Evolutionary conservation across 352 stramenopile species (phyloP).

Genomic region (Stramenopiles sp.): DNA sequence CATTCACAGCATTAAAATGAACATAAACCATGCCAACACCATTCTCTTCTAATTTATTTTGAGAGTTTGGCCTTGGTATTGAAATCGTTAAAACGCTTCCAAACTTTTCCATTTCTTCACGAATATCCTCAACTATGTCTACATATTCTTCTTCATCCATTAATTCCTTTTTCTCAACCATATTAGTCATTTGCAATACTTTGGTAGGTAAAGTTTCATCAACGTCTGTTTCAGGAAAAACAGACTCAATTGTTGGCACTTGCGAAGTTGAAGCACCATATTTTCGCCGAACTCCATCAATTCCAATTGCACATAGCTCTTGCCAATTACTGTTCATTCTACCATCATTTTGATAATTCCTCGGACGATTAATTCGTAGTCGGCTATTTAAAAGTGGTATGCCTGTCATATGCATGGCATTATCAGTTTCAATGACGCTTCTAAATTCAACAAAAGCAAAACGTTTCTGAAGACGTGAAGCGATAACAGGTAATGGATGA

Average conservation of each 20-base stretch:
- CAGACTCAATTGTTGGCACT: too few species aligned
- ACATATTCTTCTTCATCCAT: slow-evolving; percentile 62
- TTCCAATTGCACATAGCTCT: too few species aligned
- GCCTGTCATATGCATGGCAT: slow-evolving; percentile 72
- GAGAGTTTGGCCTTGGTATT: slow-evolving; percentile 11
- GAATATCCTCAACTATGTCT: slow-evolving; percentile 76
- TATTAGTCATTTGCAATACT: slow-evolving; percentile 80
- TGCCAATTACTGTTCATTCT: too few species aligned
- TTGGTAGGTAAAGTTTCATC: too few species aligned
- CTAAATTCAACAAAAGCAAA: slow-evolving; percentile 91
- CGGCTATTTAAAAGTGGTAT: slow-evolving; percentile 60
- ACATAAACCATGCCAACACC: slow-evolving; percentile 5
- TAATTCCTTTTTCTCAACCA: slow-evolving; percentile 80
- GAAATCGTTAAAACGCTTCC: slow-evolving; percentile 25
- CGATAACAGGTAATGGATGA: too few species aligned
- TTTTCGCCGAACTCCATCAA: too few species aligned
- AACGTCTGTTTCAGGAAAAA: too few species aligned
- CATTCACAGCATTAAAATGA: background rate
- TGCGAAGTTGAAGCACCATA: too few species aligned
- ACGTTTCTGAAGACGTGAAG: too few species aligned
- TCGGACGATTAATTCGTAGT: slow-evolving; percentile 76
- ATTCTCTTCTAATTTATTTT: too few species aligned
- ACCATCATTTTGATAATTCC: too few species aligned
- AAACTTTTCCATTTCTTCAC: slow-evolving; percentile 62
- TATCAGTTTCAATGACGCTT: slow-evolving; percentile 70